Evolutionary conservation across 2,329 filamentous ascomycete genomes (phyloP).

Genomic region (Ophiostoma ips): DNA sequence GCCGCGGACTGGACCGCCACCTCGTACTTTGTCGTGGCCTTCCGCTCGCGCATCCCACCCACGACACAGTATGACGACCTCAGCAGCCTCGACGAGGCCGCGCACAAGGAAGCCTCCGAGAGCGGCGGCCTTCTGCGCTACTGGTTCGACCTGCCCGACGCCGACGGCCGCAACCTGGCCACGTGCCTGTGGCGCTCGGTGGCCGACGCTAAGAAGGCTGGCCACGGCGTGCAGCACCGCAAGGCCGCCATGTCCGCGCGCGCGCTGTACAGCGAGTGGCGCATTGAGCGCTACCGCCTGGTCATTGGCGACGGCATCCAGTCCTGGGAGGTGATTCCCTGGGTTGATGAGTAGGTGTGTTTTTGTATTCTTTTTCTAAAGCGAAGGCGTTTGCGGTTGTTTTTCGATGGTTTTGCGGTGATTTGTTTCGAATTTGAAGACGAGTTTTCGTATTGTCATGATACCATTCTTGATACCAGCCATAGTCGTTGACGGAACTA

Average conservation of each 20-base stretch:
- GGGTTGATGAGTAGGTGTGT: conserved; percentile 23
- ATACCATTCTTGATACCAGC: too few relatives aligned
- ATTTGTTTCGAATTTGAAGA: too few relatives aligned
- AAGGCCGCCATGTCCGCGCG: conserved; percentile 52
- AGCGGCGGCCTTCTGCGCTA: conserved; percentile 78
- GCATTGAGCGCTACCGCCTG: conserved; percentile 56
- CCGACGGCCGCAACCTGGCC: conserved; percentile 60
- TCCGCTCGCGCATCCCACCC: conserved; percentile 58
- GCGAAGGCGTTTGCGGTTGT: too few relatives aligned
- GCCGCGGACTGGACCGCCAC: conserved; percentile 41
- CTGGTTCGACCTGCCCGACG: conserved; percentile 71
- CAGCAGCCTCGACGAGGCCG: conserved; percentile 59
- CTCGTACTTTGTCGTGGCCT: conserved; percentile 73
- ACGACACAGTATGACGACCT: conserved; percentile 55
- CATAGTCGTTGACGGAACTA: too few relatives aligned
- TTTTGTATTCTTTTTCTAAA: too few relatives aligned
- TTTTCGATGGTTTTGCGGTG: too few relatives aligned
- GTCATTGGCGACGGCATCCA: conserved; percentile 50
- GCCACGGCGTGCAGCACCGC: conserved; percentile 43
- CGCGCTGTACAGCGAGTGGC: conserved; percentile 52
- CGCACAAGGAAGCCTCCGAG: conserved; percentile 65
- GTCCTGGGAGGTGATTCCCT: conserved; percentile 49
- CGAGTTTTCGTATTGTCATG: too few relatives aligned
- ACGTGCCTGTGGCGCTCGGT: conserved; percentile 57
- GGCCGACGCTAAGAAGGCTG: conserved; percentile 45